Conservation (phyloP, 305 asterid genomes). For the Plantago coronopus region DNA sequence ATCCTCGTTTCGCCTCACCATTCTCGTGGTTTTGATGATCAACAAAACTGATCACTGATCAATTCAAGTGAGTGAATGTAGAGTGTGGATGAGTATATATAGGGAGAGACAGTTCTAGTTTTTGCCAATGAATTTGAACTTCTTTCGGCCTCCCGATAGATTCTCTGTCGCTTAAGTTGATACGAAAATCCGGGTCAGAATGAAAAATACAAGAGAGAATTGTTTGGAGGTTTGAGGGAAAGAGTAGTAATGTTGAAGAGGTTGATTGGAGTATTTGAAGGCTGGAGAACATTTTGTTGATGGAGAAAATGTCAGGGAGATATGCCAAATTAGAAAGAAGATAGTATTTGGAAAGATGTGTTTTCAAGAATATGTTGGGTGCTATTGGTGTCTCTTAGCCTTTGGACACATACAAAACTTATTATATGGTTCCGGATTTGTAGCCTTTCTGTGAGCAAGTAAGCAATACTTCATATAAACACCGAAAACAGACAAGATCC, state of each 20-base stretch:
- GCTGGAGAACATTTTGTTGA: slow-evolving; percentile 24
- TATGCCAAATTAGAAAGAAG: slow-evolving; percentile 21
- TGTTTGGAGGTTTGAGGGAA: slow-evolving; percentile 17
- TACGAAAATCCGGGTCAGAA: slow-evolving; percentile 25
- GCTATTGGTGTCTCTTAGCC: slow-evolving; percentile 32
- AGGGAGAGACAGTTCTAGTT: slow-evolving; percentile 24
- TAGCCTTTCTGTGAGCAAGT: too few species aligned
- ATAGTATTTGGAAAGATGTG: slow-evolving; percentile 37
- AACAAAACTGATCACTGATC: not conserved
- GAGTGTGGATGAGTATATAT: slow-evolving; percentile 17
- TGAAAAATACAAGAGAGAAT: slow-evolving; percentile 32
- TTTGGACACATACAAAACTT: not conserved
- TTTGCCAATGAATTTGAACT: slow-evolving; percentile 26
- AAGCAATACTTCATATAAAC: too few species aligned
- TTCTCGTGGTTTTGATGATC: slow-evolving; percentile 9
- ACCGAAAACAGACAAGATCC: too few species aligned
- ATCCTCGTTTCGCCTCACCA: slow-evolving; percentile 38
- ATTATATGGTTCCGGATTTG: too few species aligned
- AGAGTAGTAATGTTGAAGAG: slow-evolving; percentile 17
- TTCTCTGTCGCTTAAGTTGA: slow-evolving; percentile 22
- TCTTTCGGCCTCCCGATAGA: slow-evolving; percentile 23
- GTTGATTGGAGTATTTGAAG: slow-evolving; percentile 26
- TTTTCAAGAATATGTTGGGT: slow-evolving; percentile 37
- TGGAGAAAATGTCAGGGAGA: slow-evolving; percentile 25
- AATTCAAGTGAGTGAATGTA: not conserved